Conservation (phyloP, 371 early-diverging fungal genomes). For the Actinomucor elegans region DNA sequence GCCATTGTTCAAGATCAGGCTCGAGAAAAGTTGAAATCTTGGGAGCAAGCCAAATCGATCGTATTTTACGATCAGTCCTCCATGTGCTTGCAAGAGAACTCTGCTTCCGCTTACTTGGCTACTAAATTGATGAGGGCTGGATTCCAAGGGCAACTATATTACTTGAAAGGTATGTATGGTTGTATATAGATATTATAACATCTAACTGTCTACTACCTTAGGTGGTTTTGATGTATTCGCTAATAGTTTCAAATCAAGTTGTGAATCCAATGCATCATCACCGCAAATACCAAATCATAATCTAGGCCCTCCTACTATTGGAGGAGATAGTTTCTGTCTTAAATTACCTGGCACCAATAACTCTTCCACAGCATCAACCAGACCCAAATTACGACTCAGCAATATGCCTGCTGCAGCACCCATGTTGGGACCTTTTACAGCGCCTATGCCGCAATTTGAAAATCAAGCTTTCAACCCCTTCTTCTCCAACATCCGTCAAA, state of each 20-base stretch:
- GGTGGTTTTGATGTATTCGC: slow-evolving; percentile 49
- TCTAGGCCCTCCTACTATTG: slow-evolving; percentile 18
- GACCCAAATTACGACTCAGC: slow-evolving; percentile 32
- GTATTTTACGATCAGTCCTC: slow-evolving; percentile 60
- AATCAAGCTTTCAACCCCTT: slow-evolving; percentile 43
- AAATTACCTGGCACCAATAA: slow-evolving; percentile 4
- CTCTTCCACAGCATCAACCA: slow-evolving; percentile 20
- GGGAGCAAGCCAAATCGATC: slow-evolving; percentile 49
- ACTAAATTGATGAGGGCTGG: slow-evolving; percentile 33
- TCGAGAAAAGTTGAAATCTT: slow-evolving; percentile 34
- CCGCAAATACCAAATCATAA: neutral
- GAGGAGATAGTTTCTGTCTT: slow-evolving; percentile 9
- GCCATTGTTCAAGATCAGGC: slow-evolving; percentile 52
- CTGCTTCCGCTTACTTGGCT: slow-evolving; percentile 45
- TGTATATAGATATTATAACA: neutral
- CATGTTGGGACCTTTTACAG: slow-evolving; percentile 35
- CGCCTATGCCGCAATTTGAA: slow-evolving; percentile 42
- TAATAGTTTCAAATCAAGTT: slow-evolving; percentile 22
- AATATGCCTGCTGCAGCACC: slow-evolving; percentile 24
- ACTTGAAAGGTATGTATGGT: slow-evolving; percentile 46
- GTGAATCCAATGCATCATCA: slow-evolving; percentile 17
- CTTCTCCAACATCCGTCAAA: slow-evolving; percentile 46
- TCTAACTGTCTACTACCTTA: neutral
- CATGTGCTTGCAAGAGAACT: slow-evolving; percentile 35
- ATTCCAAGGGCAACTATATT: slow-evolving; percentile 45